Evolutionary conservation across 176 grass and related monocot species (phyloP).

Genomic region (Avena insularis): DNA sequence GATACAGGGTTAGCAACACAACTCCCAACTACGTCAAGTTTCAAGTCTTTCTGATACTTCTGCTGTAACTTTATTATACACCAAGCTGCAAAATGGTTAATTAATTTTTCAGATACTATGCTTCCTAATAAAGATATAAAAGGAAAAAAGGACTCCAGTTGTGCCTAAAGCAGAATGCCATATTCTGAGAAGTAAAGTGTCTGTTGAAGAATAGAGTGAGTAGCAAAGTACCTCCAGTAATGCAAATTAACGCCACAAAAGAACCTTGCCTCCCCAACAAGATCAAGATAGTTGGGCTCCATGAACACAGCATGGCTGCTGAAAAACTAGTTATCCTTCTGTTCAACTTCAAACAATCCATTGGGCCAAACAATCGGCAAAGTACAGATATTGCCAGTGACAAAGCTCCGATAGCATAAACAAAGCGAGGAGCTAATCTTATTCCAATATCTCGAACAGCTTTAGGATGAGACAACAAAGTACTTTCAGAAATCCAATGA

Average conservation of each 20-base stretch:
- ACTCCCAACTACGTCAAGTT: conserved; percentile 39
- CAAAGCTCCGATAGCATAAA: conserved; percentile 75
- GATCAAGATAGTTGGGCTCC: conserved; percentile 88
- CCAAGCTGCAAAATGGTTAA: conserved; percentile 73
- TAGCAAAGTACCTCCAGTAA: conserved; percentile 65
- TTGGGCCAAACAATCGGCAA: conserved; percentile 44
- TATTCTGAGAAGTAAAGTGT: conserved; percentile 10
- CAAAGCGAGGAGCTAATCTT: conserved; percentile 69
- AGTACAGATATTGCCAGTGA: conserved; percentile 63
- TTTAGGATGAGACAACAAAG: conserved; percentile 32
- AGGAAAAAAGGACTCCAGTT: not conserved
- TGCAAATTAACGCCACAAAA: conserved; percentile 77
- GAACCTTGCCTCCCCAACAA: conserved; percentile 83
- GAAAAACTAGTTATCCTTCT: conserved; percentile 60
- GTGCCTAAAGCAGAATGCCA: conserved; percentile 5
- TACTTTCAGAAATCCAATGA: conserved; percentile 81
- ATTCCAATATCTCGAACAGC: conserved; percentile 54
- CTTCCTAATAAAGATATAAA: conserved; percentile 26
- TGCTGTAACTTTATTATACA: conserved; percentile 68
- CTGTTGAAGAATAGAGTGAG: conserved; percentile 18
- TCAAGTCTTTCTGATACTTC: conserved; percentile 44
- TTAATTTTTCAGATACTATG: not conserved
- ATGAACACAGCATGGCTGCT: conserved; percentile 73
- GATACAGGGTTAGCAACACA: conserved; percentile 62
- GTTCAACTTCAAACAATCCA: conserved; percentile 45